Percentiles rank a stretch among this genome's conserved stretches.
Evolutionary conservation across 352 stramenopile species (phyloP).

Genomic region (Phytophthora idaei): DNA sequence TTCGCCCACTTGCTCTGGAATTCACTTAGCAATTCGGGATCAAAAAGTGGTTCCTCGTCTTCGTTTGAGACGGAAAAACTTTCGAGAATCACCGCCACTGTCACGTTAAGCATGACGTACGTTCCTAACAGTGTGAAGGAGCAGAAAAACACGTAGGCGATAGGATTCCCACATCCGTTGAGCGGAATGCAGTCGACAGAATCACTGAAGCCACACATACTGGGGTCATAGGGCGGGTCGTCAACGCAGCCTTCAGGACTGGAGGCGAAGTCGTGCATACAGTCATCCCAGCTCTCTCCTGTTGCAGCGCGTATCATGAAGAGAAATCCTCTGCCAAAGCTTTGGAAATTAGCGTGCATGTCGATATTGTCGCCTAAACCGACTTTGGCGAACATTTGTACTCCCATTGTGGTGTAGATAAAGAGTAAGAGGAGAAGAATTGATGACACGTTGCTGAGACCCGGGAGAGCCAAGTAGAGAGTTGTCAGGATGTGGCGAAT

Average conservation of each 20-base stretch:
- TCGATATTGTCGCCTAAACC: conserved; percentile 75
- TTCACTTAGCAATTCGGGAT: conserved; percentile 82
- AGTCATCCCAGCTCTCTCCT: conserved; percentile 92
- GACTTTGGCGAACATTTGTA: conserved; percentile 93
- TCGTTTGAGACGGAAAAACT: conserved; percentile 85
- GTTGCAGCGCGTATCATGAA: conserved; percentile 91
- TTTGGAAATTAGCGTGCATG: conserved; percentile 91
- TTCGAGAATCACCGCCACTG: conserved; percentile 95
- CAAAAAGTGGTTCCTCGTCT: conserved; percentile 88
- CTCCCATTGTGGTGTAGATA: conserved; percentile 92
- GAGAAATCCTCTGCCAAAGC: conserved; percentile 88
- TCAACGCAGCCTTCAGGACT: conserved; percentile 56
- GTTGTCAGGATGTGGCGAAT: conserved; percentile 91
- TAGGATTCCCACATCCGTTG: conserved; percentile 77
- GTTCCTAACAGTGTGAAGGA: conserved; percentile 91
- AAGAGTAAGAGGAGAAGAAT: conserved; percentile 93
- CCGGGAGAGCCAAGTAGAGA: conserved; percentile 88
- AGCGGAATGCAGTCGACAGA: conserved; percentile 63
- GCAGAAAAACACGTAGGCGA: conserved; percentile 77
- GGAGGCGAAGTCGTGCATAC: conserved; percentile 86
- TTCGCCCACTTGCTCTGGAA: conserved; percentile 88
- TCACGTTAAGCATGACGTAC: conserved; percentile 95
- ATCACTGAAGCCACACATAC: conserved; percentile 77
- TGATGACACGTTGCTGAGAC: conserved; percentile 88
- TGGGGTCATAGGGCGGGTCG: conserved; percentile 56